A percentile compares a stretch with the other conserved stretches of the same genome.
Conservation (phyloP, 371 early-diverging fungal species). For the Mortierella sp. region DNA sequence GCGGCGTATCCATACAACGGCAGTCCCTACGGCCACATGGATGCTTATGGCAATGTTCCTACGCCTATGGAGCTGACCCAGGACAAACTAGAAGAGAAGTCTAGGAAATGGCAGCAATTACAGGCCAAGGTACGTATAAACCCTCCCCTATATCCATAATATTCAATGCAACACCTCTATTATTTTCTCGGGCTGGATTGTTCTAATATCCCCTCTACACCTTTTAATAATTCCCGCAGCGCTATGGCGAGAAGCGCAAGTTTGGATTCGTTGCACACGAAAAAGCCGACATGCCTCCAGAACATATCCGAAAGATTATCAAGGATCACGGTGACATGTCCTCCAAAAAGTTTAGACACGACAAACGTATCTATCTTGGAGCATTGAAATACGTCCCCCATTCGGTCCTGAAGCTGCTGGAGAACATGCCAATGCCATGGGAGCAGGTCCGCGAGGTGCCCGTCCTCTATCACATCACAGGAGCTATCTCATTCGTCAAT, state of each 20-base stretch:
- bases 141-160: no score
- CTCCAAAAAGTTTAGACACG: conserved; percentile 95
- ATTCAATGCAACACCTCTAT: not conserved
- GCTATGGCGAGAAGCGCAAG: conserved; percentile 93
- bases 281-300: conserved; percentile 97
- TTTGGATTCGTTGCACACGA: conserved; percentile 84
- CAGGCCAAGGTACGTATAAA: conserved; percentile 73
- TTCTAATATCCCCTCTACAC: not conserved
- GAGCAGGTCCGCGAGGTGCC: conserved; percentile 96
- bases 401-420: conserved; percentile 96
- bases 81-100: conserved; percentile 81
- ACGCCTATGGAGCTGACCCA: conserved; percentile 57
- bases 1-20: conserved; percentile 43
- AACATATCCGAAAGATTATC: conserved; percentile 96
- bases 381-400: conserved; percentile 99
- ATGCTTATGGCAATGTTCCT: conserved; percentile 37
- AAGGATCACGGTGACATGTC: conserved; percentile 99
- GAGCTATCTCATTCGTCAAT: conserved; percentile 98
- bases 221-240: conserved; percentile 38
- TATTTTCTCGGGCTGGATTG: not conserved
- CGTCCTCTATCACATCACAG: conserved; percentile 98
- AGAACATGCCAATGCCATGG: conserved; percentile 99
- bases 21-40: conserved; percentile 37
- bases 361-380: conserved; percentile 97
- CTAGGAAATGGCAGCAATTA: conserved; percentile 92